Conservation (phyloP, 768 basidiomycete species). For the Tremella fuciformis region DNA sequence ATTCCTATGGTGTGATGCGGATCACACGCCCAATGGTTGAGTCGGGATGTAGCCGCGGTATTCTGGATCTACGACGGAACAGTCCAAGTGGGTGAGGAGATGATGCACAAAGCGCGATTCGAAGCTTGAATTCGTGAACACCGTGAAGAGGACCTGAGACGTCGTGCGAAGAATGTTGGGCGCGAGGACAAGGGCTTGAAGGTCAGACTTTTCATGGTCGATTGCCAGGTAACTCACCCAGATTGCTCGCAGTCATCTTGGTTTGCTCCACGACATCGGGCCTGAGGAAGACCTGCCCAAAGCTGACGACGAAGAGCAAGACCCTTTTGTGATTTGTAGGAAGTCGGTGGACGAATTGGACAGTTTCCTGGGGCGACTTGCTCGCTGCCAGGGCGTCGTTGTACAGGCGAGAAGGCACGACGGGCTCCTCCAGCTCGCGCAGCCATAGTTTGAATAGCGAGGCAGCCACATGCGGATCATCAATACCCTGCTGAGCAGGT, state of each 20-base stretch:
- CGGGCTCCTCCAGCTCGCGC: conserved; percentile 84
- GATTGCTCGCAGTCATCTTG: conserved; percentile 82
- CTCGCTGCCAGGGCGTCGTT: conserved; percentile 74
- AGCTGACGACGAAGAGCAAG: conserved; percentile 81
- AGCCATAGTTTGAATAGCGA: conserved; percentile 91
- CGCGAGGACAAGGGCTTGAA: conserved; percentile 75
- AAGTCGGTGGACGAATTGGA: conserved; percentile 70
- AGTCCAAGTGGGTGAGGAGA: conserved; percentile 73
- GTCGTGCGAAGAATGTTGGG: conserved; percentile 83
- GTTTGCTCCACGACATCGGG: conserved; percentile 63
- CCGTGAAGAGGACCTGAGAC: conserved; percentile 80
- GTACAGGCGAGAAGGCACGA: conserved; percentile 86
- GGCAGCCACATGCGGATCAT: conserved; percentile 85
- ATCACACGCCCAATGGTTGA: no score
- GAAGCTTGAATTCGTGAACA: conserved; percentile 87
- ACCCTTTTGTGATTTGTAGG: conserved; percentile 85
- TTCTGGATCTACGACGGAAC: conserved; percentile 68
- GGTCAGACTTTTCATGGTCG: background rate
- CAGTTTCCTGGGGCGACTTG: conserved; percentile 65
- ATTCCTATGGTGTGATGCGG: no score
- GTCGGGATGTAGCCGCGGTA: conserved; percentile 54
- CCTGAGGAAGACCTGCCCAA: conserved; percentile 82
- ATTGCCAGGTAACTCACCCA: conserved; percentile 50
- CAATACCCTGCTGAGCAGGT: conserved; percentile 57
- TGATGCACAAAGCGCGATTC: conserved; percentile 87